Evolutionary conservation across 2,329 filamentous ascomycete genomes (phyloP).

Genomic region (Cryphonectria parasitica): DNA sequence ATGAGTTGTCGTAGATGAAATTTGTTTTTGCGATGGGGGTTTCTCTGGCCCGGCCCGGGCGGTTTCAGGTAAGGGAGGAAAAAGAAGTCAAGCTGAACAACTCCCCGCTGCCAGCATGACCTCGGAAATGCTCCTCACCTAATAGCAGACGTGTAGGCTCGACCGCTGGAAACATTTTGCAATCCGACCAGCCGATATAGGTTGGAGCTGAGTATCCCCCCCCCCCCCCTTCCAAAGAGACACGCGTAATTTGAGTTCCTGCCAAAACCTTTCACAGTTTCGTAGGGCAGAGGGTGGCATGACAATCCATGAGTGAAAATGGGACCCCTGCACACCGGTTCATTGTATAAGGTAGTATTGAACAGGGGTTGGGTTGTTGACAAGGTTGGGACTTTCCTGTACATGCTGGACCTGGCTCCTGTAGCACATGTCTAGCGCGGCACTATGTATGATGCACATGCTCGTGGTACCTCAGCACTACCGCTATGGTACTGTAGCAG

Average conservation of each 20-base stretch:
- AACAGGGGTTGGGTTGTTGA: not conserved
- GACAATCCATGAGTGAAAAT: too few species aligned
- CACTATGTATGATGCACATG: not conserved
- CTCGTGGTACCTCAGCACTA: not conserved
- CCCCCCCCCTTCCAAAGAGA: too few species aligned
- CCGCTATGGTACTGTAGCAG: not conserved
- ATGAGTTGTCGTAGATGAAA: not conserved
- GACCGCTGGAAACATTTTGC: too few species aligned
- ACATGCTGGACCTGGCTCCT: not conserved
- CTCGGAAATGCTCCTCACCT: not conserved
- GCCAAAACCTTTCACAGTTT: too few species aligned
- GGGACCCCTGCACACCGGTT: not conserved
- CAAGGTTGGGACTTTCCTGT: not conserved
- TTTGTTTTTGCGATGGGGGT: not conserved
- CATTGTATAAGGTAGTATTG: too few species aligned
- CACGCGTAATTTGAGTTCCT: too few species aligned
- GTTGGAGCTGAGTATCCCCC: too few species aligned
- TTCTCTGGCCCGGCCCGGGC: not conserved
- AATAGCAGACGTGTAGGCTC: too few species aligned
- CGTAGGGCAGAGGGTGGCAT: too few species aligned
- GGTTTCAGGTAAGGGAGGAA: not conserved
- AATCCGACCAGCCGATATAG: too few species aligned
- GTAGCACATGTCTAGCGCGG: not conserved
- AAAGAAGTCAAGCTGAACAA: not conserved
- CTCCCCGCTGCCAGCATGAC: too few species aligned